Base-by-base conservation (phyloP, 1,139 yeast genomes). In the Geotrichum bryndzae region DNA sequence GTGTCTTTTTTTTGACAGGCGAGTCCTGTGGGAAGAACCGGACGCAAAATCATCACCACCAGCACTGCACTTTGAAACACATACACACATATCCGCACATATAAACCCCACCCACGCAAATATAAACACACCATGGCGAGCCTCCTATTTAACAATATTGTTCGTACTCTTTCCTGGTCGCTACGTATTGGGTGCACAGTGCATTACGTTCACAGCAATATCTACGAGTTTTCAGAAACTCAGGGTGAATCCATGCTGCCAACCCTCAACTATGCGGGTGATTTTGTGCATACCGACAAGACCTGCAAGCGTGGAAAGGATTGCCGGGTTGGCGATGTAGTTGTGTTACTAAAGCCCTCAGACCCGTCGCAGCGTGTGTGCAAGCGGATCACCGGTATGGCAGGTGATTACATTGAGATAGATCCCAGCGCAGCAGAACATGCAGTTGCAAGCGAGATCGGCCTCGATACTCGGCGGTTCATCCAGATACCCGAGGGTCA, bases 171-270 rank as follows among this genome's bases (percentile, higher is more conserved):
- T 2, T 70, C 75, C 22, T 72, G 73, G 70, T 73, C 76, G 1
- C 54, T 86, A 4, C 75, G 91, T 53, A 84, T 86, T 6, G 90
- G 89, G 1, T 87, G 94, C 70, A 77, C 82, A 8, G 83, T 86
- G 22, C 96, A 89, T 69, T 76, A 88, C 22, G 71, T 86, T 8
- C 89, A 85, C 66, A 84, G 84, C 57, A 82, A 85, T 68, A 76
- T 87, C 23, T 87, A 85, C 69, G 96, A 90, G 70, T 84, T 88
- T 72, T 83, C 92, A 1, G 92, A 86, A 70, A 90, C 97, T 0
- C 79, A 87, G 66, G 99, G 99, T 3, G 97, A 91, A 70, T 89
- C 96, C 45, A 94, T 94, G 99, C 80, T 94, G 52, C 97, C 99
- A 0, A 91, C 98, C 0, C 76, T 94, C 48, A 86, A 87, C 65